Conservation (phyloP, 176 grass and related monocot species). For the Oryza nivara region DNA sequence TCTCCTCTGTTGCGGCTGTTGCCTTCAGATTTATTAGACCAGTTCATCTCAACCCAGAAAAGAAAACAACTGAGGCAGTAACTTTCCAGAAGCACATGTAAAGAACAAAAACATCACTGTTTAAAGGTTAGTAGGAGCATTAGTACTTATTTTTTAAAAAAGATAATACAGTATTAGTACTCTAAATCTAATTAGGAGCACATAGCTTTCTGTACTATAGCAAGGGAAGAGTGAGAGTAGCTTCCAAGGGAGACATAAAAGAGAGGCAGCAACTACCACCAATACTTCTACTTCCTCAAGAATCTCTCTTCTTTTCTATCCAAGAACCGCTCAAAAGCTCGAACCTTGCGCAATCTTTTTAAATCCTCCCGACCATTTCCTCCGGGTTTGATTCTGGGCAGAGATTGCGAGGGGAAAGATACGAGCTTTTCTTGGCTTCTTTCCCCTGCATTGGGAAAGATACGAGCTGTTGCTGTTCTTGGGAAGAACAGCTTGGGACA, state of each 20-base stretch:
- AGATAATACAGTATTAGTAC: too few species aligned
- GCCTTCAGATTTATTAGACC: slow-evolving; percentile 32
- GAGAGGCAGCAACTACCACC: slow-evolving; percentile 38
- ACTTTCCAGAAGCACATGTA: slow-evolving; percentile 7
- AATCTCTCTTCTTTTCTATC: slow-evolving; percentile 29
- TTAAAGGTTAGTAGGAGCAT: not conserved
- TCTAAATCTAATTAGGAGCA: slow-evolving; percentile 30
- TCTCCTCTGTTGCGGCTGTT: slow-evolving; percentile 30
- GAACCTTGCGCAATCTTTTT: not conserved
- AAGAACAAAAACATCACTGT: slow-evolving; percentile 33
- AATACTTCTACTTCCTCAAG: slow-evolving; percentile 33
- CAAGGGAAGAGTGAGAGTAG: slow-evolving; percentile 20
- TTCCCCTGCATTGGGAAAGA: slow-evolving; percentile 35
- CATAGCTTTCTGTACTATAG: slow-evolving; percentile 17
- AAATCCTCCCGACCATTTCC: not conserved
- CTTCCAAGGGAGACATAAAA: slow-evolving; percentile 46
- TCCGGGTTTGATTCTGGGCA: slow-evolving; percentile 3
- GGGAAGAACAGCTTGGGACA: not conserved
- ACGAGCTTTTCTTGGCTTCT: slow-evolving; percentile 40
- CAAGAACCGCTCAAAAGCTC: not conserved
- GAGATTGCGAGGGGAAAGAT: slow-evolving; percentile 6
- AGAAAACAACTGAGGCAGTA: not conserved
- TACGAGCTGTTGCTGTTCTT: not conserved
- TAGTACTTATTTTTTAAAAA: not conserved
- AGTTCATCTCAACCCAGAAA: not conserved